phyloP scores from a whole-genome alignment of 495 filamentous ascomycete genomes.

The Pyrenula massariospora region DNA sequence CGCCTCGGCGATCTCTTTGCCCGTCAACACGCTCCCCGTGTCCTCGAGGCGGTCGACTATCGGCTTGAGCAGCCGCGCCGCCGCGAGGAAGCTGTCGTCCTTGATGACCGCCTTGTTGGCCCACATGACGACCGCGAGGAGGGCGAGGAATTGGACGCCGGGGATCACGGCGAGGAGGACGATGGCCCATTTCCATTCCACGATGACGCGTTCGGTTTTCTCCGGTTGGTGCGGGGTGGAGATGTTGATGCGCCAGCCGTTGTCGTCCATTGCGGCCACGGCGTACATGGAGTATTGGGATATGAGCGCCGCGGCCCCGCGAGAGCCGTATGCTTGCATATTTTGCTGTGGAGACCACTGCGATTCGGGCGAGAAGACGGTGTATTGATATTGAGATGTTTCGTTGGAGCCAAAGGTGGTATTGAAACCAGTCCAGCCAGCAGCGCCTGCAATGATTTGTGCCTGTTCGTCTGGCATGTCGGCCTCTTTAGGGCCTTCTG shows the following conservation, averaged over 20 bases:
- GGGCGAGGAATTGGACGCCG: background rate
- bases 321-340: background rate
- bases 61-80: background rate
- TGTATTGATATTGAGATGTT: background rate
- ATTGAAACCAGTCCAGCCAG: background rate
- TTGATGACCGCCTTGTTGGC: conserved; percentile 1
- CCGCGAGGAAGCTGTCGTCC: background rate
- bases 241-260: background rate
- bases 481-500: background rate
- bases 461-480: background rate
- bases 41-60: background rate
- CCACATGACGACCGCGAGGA: background rate
- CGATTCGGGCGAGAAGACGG: background rate
- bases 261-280: background rate
- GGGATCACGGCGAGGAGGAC: background rate
- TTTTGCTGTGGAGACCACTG: background rate
- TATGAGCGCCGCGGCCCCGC: background rate
- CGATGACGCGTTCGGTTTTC: background rate
- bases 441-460: background rate
- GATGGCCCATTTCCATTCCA: background rate
- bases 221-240: background rate
- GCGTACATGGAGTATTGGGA: background rate
- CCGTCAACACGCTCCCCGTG: background rate
- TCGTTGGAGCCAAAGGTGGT: background rate
- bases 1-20: background rate